Evolutionary conservation across 2,329 filamentous ascomycete species (phyloP).

Genomic region (Diaporthe aspalathi): DNA sequence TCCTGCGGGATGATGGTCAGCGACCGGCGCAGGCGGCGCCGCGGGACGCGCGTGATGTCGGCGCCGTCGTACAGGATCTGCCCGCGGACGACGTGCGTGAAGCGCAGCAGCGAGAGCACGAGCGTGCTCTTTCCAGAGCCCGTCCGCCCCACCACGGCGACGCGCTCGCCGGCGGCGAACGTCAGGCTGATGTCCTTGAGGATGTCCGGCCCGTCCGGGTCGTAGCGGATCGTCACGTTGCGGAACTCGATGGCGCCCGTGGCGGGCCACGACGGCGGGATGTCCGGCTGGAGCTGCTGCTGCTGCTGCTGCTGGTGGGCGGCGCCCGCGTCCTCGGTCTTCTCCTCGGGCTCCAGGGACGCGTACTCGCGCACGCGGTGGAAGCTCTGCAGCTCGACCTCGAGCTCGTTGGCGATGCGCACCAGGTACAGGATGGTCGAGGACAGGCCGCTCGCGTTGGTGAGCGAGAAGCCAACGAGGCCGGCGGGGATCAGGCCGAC

Average conservation of each 20-base stretch:
- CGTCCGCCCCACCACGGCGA: constrained; percentile 75
- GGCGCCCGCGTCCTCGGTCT: constrained; percentile 34
- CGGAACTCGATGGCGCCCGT: constrained; percentile 46
- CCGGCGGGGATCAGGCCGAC: constrained; percentile 61
- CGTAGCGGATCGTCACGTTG: constrained; percentile 46
- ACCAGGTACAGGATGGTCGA: constrained; percentile 64
- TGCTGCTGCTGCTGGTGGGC: neutral
- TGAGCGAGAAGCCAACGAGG: constrained; percentile 67
- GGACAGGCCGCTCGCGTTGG: constrained; percentile 66
- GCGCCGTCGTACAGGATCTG: constrained; percentile 51
- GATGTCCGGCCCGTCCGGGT: constrained; percentile 45
- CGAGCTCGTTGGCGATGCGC: constrained; percentile 65
- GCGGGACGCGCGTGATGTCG: constrained; percentile 49
- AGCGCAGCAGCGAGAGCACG: constrained; percentile 50
- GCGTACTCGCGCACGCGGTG: constrained; percentile 48
- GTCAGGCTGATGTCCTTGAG: constrained; percentile 45
- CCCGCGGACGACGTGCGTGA: constrained; percentile 49
- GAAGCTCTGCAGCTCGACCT: constrained; percentile 66
- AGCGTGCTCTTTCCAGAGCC: constrained; percentile 74
- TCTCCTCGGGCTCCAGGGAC: constrained; percentile 45
- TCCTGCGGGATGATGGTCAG: constrained; percentile 56
- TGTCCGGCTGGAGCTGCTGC: neutral
- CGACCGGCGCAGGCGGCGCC: constrained; percentile 49
- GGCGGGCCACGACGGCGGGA: constrained; percentile 45
- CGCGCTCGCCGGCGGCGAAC: constrained; percentile 67